Percentiles rank a stretch among this genome's conserved stretches.
phyloP scores from a whole-genome alignment of 441 rosid genomes.

The Gossypium aridum region DNA sequence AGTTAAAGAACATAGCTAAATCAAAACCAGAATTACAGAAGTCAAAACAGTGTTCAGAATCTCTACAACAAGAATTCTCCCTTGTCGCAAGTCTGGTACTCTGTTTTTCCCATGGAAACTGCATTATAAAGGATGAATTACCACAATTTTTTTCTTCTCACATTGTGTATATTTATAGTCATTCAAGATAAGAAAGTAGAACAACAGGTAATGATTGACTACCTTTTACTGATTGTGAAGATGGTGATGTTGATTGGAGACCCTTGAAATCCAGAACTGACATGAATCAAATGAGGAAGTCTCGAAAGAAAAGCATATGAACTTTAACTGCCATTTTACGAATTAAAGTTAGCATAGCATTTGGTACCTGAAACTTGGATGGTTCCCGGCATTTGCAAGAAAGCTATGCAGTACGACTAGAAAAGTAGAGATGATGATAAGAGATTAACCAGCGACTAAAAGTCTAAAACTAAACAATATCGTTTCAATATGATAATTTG shows the following conservation, averaged over 20 bases:
- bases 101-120: conserved; percentile 80
- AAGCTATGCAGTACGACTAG: background rate
- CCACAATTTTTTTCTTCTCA: background rate
- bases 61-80: conserved; percentile 81
- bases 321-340: conserved; percentile 1
- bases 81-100: conserved; percentile 45
- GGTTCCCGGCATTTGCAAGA: conserved; percentile 75
- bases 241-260: conserved; percentile 41
- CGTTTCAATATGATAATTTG: conserved; percentile 4
- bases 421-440: background rate
- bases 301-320: background rate
- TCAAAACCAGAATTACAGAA: background rate
- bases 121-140: conserved; percentile 20
- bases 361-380: conserved; percentile 79
- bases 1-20: background rate
- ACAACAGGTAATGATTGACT: background rate
- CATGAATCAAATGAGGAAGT: conserved; percentile 14
- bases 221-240: conserved; percentile 35
- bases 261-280: conserved; percentile 53
- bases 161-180: background rate
- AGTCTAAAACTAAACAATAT: background rate
- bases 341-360: conserved; percentile 15
- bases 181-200: background rate
- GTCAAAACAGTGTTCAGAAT: background rate
- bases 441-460: background rate